phyloP scores from a whole-genome alignment of 2,329 filamentous ascomycete genomes.

The Aspergillus proliferans region DNA sequence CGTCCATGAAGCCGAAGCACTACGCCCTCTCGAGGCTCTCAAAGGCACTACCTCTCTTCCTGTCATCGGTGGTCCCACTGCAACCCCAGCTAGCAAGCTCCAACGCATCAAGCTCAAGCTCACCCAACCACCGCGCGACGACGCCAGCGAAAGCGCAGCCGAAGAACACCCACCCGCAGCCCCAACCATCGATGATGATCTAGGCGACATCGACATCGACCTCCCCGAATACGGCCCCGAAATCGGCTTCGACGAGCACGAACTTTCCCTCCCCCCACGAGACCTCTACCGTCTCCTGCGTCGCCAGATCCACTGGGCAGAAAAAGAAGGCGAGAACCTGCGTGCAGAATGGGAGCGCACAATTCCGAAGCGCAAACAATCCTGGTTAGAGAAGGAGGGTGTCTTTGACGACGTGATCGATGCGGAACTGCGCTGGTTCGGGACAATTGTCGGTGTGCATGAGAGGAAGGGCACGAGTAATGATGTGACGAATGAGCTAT shows the following conservation, averaged over 20 bases:
- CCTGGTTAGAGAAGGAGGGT: slow-evolving; percentile 39
- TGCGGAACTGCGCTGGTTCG: slow-evolving; percentile 34
- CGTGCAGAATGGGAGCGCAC: slow-evolving; percentile 35
- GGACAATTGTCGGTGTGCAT: slow-evolving; percentile 14
- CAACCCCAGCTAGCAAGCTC: slow-evolving; percentile 27
- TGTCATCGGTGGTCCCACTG: slow-evolving; percentile 19
- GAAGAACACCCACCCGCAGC: slow-evolving; percentile 14
- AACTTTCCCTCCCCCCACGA: slow-evolving; percentile 36
- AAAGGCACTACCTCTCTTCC: slow-evolving; percentile 25
- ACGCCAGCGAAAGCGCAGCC: slow-evolving; percentile 20
- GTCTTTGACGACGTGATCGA: slow-evolving; percentile 40
- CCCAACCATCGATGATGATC: slow-evolving; percentile 29
- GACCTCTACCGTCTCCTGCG: slow-evolving; percentile 42
- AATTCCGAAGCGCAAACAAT: slow-evolving; percentile 30
- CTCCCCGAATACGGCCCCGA: slow-evolving; percentile 36
- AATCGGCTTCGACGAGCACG: slow-evolving; percentile 39
- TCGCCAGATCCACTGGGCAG: slow-evolving; percentile 44
- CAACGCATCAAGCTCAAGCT: slow-evolving; percentile 40
- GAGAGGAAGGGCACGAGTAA: slow-evolving; percentile 5
- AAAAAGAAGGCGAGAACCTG: slow-evolving; percentile 37
- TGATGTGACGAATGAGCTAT: neutral
- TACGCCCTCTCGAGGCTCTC: slow-evolving; percentile 58
- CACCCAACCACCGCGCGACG: slow-evolving; percentile 29
- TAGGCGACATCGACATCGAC: slow-evolving; percentile 17
- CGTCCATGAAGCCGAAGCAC: slow-evolving; percentile 91